Base-by-base conservation (phyloP, 2,329 filamentous ascomycete species). In the Colletotrichum zoysiae region DNA sequence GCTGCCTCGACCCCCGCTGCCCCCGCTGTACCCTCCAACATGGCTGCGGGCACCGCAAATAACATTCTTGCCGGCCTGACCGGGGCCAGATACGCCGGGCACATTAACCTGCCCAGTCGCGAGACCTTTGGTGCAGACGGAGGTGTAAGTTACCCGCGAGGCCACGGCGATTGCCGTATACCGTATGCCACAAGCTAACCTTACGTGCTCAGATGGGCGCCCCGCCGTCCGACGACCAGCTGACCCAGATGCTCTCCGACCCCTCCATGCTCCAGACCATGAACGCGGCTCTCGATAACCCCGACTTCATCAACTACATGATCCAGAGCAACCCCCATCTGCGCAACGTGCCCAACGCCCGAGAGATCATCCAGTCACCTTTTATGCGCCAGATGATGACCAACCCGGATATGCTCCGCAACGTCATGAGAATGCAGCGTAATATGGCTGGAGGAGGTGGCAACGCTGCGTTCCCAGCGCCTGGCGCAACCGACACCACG, bases 281-380 rank as follows among this genome's bases (percentile, higher is more conserved):
- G 89, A 97, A 96, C 81, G 95, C 98, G 82, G 94, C 95, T 46
- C 92, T 99, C 81, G 93, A 95, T 81, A 98, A 98, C 82, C 95
- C 96, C n/a, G 89, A 91, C 23, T 93, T 99, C 77, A 89, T 98
- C 79, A 94, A 98, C 79, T 94, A 97, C 89, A 93, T 98, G 88
- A 95, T 99, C 77, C 90, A 96, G 77, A 90, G 92, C 78, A 97
- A 97, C 79, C 96, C 96, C 2, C 92, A 94, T 87, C 85, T 95
- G 23, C 89, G 91, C 77, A 88, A 90, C 72, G 89, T 93, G 81
- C 93, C 93, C 51, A 89, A 92, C 72, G 93, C 93, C 30, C 90
- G 95, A 76, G 90, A 97, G 78, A 92, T 98, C 82, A 89, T 99
- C 77, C 91, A 94, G 73, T 96, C 95, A 33, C 95, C 95, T 0